Conservation (phyloP, 441 rosid genomes). For the Adansonia gregorii region DNA sequence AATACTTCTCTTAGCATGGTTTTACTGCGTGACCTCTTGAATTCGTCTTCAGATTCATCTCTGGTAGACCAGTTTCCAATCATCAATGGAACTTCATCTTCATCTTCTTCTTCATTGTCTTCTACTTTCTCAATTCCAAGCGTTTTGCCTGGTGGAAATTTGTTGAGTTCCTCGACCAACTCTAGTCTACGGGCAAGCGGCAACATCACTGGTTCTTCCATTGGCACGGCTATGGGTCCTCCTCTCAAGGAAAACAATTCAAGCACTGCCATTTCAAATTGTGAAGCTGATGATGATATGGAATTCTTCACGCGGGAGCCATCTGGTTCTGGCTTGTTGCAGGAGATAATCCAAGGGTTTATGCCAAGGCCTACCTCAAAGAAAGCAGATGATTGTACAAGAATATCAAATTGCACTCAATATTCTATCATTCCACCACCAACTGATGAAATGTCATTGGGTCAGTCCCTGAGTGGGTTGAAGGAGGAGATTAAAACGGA, state of each 20-base stretch:
- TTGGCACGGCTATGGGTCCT: conserved; percentile 17
- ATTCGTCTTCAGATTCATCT: conserved; percentile 34
- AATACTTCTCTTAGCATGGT: conserved; percentile 44
- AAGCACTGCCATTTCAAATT: neutral
- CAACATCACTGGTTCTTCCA: neutral
- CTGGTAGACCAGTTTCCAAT: conserved; percentile 25
- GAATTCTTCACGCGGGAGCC: conserved; percentile 56
- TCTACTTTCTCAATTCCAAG: conserved; percentile 6
- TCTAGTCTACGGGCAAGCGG: neutral
- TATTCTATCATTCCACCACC: conserved; percentile 20
- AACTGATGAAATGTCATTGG: conserved; percentile 24
- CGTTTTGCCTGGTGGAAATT: conserved; percentile 16
- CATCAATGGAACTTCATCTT: neutral
- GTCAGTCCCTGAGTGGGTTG: conserved; percentile 19
- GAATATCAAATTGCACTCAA: neutral
- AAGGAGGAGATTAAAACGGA: conserved; percentile 29
- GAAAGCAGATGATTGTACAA: conserved; percentile 21
- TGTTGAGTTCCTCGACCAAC: conserved; percentile 14
- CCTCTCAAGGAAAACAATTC: conserved; percentile 25
- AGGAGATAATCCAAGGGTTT: conserved; percentile 77
- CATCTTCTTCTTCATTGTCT: neutral
- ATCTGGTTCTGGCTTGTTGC: conserved; percentile 74
- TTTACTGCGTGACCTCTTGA: conserved; percentile 51
- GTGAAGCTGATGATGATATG: conserved; percentile 16
- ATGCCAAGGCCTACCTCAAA: conserved; percentile 47